phyloP scores from a whole-genome alignment of 108 stramenopile genomes.

The Cyclostephanos invisitatus region DNA sequence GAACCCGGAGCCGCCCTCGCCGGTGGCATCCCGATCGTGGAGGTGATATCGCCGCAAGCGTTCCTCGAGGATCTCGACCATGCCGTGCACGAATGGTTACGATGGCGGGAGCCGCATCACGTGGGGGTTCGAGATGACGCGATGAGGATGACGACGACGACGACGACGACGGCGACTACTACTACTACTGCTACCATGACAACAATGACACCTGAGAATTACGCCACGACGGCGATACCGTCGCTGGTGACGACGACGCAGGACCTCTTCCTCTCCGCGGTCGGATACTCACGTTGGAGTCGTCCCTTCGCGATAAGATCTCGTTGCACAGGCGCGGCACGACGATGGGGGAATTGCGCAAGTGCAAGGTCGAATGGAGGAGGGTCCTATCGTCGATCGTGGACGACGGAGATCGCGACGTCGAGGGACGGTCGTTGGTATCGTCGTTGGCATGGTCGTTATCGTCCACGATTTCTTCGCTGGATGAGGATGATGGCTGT shows the following conservation, averaged over 20 bases:
- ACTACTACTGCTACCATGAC: neutral
- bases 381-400: conserved; percentile 4
- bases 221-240: conserved; percentile 8
- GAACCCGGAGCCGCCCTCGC: neutral
- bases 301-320: conserved; percentile 28
- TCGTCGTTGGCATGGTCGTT: too few relatives aligned
- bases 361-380: conserved; percentile 27
- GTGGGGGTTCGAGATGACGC: too few relatives aligned
- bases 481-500: neutral
- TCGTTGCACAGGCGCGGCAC: conserved; percentile 28
- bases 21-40: conserved; percentile 17
- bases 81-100: conserved; percentile 30
- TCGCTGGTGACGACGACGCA: conserved; percentile 6
- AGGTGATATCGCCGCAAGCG: conserved; percentile 29
- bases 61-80: conserved; percentile 41
- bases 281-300: conserved; percentile 35
- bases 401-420: neutral
- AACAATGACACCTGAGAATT: neutral
- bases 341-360: conserved; percentile 30
- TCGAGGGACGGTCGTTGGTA: conserved; percentile 13
- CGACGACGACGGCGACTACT: neutral
- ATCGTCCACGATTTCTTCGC: conserved; percentile 23
- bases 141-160: too few relatives aligned
- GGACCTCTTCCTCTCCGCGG: conserved; percentile 17
- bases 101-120: neutral